Evolutionary conservation across 2,329 filamentous ascomycete species (phyloP).

Genomic region (Endoconidiophora laricicola): DNA sequence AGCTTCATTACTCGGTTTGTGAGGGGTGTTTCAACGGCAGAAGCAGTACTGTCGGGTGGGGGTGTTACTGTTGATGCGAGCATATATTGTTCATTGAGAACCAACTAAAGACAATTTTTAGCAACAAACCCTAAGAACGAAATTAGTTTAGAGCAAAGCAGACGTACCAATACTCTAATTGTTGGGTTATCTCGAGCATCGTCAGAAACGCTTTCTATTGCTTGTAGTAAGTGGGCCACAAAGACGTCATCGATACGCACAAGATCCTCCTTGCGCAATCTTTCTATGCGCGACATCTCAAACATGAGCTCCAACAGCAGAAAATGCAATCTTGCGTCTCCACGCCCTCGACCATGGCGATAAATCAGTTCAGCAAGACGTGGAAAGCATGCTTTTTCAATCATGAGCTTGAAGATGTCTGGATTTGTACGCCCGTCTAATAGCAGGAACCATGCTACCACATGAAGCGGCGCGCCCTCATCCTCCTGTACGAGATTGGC

Average conservation of each 20-base stretch:
- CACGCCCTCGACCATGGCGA: conserved; percentile 10
- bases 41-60: conserved; percentile 18
- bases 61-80: conserved; percentile 45
- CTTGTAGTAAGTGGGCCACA: conserved; percentile 63
- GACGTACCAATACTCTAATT: conserved; percentile 70
- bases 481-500: conserved; percentile 86
- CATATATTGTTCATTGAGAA: conserved; percentile 98
- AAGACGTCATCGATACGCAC: conserved; percentile 65
- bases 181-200: conserved; percentile 84
- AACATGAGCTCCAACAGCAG: conserved; percentile 78
- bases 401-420: conserved; percentile 69
- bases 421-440: conserved; percentile 73
- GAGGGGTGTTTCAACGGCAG: conserved; percentile 33
- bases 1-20: conserved; percentile 93
- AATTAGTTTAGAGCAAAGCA: neutral
- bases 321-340: conserved; percentile 47
- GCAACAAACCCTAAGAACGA: neutral
- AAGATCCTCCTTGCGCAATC: conserved; percentile 60
- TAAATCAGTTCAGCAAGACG: conserved; percentile 64
- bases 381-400: conserved; percentile 67
- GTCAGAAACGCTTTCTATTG: conserved; percentile 75
- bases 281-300: conserved; percentile 89
- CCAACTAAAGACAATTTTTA: conserved; percentile 41
- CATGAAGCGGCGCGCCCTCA: conserved; percentile 59
- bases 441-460: conserved; percentile 69